Percentiles rank a stretch among this genome's conserved stretches.
phyloP scores from a whole-genome alignment of 176 grass and related monocot species.

The Cocos nucifera region DNA sequence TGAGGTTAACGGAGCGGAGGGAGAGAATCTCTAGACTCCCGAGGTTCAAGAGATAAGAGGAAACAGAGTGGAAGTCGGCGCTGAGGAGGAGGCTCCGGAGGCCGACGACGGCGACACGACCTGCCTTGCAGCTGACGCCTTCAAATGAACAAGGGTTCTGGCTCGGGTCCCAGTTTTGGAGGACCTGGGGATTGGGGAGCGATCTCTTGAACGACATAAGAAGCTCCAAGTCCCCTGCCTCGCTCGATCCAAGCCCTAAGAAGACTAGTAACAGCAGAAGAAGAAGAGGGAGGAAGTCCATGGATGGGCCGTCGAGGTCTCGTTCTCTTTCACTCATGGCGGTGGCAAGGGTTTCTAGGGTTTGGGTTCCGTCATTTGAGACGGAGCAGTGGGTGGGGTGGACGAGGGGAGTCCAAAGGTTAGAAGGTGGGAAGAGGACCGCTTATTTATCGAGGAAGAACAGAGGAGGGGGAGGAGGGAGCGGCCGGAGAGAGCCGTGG shows the following conservation, averaged over 20 bases:
- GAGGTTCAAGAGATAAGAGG: constrained; percentile 1
- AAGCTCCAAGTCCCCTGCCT: constrained; percentile 17
- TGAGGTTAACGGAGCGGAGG: constrained; percentile 6
- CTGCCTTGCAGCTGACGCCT: constrained; percentile 5
- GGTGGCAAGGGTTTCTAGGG: neutral
- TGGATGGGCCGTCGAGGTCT: neutral
- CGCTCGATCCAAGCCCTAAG: neutral
- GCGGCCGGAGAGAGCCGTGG: neutral
- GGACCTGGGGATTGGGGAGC: constrained; percentile 3
- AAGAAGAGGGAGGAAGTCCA: neutral
- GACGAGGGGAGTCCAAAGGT: neutral
- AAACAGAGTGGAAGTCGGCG: constrained; percentile 7
- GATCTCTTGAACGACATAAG: constrained; percentile 15
- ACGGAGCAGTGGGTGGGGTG: neutral
- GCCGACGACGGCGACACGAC: neutral
- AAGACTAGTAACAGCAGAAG: neutral
- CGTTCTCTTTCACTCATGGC: neutral
- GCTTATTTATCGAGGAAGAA: constrained; percentile 9
- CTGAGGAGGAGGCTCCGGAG: constrained; percentile 3
- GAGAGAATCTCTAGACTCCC: constrained; percentile 1
- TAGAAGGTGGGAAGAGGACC: neutral
- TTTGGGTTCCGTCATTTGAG: neutral
- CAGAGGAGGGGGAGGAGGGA: neutral
- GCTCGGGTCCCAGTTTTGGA: constrained; percentile 6
- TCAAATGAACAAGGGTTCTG: constrained; percentile 5